Base-by-base conservation (phyloP, 2,329 filamentous ascomycete genomes). In the Fusarium aywerte region DNA sequence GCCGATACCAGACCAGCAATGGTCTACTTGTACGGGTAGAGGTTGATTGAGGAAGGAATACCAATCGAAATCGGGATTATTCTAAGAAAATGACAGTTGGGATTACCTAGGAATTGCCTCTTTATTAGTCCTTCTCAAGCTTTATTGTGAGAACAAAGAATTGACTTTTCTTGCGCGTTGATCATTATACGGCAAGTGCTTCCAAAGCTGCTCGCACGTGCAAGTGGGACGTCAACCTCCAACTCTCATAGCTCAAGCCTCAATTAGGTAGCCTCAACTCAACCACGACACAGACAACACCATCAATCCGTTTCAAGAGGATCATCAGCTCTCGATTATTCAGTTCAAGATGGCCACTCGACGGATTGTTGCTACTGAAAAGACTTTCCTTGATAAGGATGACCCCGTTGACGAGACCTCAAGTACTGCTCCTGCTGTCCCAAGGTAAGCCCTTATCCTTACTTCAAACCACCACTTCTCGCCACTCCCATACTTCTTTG, bases 391-490 rank as follows among this genome's bases (percentile, higher is more conserved):
- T 47, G 86, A 89, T 64, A 84, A 86, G 73, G 85, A 88, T 76
- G 84, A 87, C 65, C 75, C 68, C 65, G 76, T 81, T 31, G 76
- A 79, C 58, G 81, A 85, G 70, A 88, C 88, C 73, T 93, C 91
- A 56, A 87, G 89, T 80, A 94, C 91, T 67, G 81, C 89, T n/a
- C 92, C 93, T 20, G 93, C 92, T 21, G 93, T 97, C 47, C 93
- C 93, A 52, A 84, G 85, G 92, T 96, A 81, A 78, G 89, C 82
- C 82, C 42, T 35, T 49, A 27, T 58, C 55, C 44, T 60, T 35
- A 47, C 39, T 40, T 43, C 39, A 47, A 61, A 32, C 45, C 47
- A 43, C 20, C 58, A 42, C 43, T 52, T n/a, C 43, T 57, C 47
- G 47, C 52, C 53, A 52, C 55, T 32, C 39, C 47, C 38, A 32